Percentiles rank a stretch among this genome's conserved stretches.
These are phyloP conservation scores for Teratosphaeria pseudoeucalypti DNA, from an alignment of 2,329 filamentous ascomycete species.

Conservation along the genomic window DNA sequence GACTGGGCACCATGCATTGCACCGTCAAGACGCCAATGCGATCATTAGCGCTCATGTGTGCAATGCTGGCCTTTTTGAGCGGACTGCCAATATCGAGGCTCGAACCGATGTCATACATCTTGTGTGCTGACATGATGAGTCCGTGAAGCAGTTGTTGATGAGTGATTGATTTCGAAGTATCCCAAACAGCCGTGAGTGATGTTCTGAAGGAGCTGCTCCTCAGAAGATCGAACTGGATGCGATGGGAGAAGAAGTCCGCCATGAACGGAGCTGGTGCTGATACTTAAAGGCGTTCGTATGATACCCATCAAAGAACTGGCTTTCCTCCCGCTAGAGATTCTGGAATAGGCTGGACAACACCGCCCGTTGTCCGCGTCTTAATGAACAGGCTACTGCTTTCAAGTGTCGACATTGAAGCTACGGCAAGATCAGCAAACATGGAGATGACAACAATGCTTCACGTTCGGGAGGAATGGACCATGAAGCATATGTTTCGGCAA, in stretches of 20 bases:
- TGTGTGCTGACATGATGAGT: not conserved
- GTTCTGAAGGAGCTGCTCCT: not conserved
- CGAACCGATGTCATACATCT: not conserved
- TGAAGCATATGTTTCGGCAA: not conserved
- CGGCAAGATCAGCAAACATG: not conserved
- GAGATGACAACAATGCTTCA: not conserved
- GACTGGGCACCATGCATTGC: not conserved
- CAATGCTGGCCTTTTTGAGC: not conserved
- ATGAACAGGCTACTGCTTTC: not conserved
- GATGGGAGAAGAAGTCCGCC: not conserved
- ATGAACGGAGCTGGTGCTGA: not conserved
- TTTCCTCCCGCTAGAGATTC: not conserved
- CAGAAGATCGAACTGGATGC: not conserved
- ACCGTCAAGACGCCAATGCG: not conserved
- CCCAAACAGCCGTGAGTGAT: not conserved
- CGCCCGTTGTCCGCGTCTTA: not conserved
- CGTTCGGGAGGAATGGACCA: not conserved
- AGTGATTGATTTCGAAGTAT: not conserved
- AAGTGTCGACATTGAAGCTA: not conserved
- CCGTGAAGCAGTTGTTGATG: not conserved
- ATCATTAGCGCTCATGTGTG: not conserved
- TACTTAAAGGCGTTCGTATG: not conserved
- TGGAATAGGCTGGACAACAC: not conserved
- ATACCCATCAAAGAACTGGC: not conserved
- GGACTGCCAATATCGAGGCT: not conserved